A percentile compares a stretch with the other conserved stretches of the same genome.
phyloP scores from a whole-genome alignment of 192 early-diverging fungal genomes.

The Backusella parvicylindrica region DNA sequence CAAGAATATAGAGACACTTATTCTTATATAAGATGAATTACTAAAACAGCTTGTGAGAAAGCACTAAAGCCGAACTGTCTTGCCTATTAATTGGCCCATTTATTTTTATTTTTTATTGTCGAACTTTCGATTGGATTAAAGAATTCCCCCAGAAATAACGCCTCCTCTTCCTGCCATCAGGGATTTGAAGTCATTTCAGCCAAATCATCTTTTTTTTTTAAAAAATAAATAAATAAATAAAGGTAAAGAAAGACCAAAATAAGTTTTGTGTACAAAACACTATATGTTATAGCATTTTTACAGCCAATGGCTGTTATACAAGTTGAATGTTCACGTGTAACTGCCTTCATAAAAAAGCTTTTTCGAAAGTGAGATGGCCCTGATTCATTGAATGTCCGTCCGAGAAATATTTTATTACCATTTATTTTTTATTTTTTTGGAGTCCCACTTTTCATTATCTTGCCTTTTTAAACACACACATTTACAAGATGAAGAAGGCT shows the following conservation, averaged over 20 bases:
- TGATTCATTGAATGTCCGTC: constrained; percentile 1
- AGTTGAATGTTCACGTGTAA: not conserved
- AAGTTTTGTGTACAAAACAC: not conserved
- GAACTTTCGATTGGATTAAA: too few species aligned
- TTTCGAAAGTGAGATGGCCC: not conserved
- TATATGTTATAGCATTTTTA: not conserved
- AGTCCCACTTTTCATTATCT: not conserved
- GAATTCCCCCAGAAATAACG: too few species aligned
- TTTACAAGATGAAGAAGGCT: not conserved
- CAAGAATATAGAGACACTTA: too few species aligned
- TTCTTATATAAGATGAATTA: too few species aligned
- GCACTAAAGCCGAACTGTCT: too few species aligned
- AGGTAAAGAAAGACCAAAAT: not conserved
- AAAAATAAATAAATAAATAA: too few species aligned
- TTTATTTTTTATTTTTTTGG: not conserved
- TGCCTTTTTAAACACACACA: not conserved
- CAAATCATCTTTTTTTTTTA: not conserved
- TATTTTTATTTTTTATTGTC: too few species aligned
- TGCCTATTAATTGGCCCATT: too few species aligned
- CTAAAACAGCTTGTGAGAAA: too few species aligned
- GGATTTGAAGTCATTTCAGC: not conserved
- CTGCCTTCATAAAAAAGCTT: too few species aligned
- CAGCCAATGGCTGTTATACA: not conserved
- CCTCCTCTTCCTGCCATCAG: too few species aligned
- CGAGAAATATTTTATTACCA: not conserved